Evolutionary conservation across 2,329 filamentous ascomycete species (phyloP), one percentile per base, ranked within the genome.

Genomic region (Penicillium sp.): DNA sequence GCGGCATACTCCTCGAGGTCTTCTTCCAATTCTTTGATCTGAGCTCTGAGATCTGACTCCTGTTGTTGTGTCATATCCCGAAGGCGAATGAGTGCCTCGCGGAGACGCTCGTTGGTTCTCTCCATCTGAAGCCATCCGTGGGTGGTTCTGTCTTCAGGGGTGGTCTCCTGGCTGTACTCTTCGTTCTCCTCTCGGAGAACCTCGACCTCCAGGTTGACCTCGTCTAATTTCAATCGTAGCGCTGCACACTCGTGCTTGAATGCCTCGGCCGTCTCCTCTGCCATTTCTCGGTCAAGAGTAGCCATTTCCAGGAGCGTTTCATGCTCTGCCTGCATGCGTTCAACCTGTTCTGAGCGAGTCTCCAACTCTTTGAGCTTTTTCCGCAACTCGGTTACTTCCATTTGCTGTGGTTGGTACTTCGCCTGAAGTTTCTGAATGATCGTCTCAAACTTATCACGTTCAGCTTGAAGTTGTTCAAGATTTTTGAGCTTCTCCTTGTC

Each of bases 91-190:
- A 99, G 76, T 11, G 92, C 93, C 58, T 95, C 89, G 42, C 88
- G 84, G 14, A 97, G 75, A 34, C 91, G 80, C 62, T 96, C 89
- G 55, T 95, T 96, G 49, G 88, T 89, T 53, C 86, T 83, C 71
- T 97, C 89, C 81, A 96, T 85, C 64, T 95, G 89, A 53, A 95
- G 73, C 87, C 89, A 97, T 12, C 90, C 89, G 34, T 88, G 83
- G 65, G 87, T 92, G 2, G 88, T 84, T 59, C 86, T 85, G 64
- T 97, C 91, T 66, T 96, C 93, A 0, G 89, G 82, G 11, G 85
- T 87, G 81, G 95, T 95, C 56, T 89, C 89, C 47, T 89, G 83
- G 40, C 83, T 83, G 47, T 92, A 80, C 64, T 95, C 89, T 2
- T 83, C 79, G 57, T 95, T 95, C 66, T 99, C 93, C 60, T 93